Evolutionary conservation across 1,139 yeast genomes (phyloP).

Genomic region (Tardiomyces blankii): DNA sequence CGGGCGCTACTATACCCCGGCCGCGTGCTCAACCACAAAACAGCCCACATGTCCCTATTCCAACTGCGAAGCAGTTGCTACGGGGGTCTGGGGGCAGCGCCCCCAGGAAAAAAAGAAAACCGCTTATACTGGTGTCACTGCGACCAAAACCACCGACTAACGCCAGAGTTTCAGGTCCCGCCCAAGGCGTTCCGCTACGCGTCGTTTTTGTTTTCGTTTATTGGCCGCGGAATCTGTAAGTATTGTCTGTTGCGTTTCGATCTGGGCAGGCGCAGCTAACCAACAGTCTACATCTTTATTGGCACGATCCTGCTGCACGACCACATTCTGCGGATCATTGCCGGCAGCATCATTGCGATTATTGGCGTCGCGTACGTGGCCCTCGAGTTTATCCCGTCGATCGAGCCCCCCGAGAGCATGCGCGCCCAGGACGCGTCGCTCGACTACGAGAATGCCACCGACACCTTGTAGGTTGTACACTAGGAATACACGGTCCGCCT

Average conservation of each 20-base stretch:
- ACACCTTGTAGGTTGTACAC: constrained; percentile 14
- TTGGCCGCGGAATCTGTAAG: constrained; percentile 70
- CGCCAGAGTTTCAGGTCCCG: constrained; percentile 32
- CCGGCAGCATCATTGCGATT: constrained; percentile 43
- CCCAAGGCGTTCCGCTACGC: constrained; percentile 61
- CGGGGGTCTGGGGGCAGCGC: too few relatives aligned
- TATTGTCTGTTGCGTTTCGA: constrained; percentile 14
- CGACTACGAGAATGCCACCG: constrained; percentile 22
- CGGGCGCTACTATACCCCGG: too few relatives aligned
- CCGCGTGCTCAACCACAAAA: too few relatives aligned
- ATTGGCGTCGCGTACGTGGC: constrained; percentile 49
- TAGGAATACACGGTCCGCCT: background rate
- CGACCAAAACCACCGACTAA: too few relatives aligned
- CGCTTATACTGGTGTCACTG: too few relatives aligned
- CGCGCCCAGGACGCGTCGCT: constrained; percentile 14
- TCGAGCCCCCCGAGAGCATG: constrained; percentile 70
- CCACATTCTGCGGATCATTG: constrained; percentile 42
- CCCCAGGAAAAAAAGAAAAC: too few relatives aligned
- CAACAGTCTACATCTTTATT: constrained; percentile 49
- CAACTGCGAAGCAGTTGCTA: too few relatives aligned
- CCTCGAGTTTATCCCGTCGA: constrained; percentile 59
- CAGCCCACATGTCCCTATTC: too few relatives aligned
- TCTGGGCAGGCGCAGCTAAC: background rate
- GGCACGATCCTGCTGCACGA: constrained; percentile 55
- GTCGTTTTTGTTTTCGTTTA: constrained; percentile 70